Evolutionary conservation across 2,329 filamentous ascomycete species (phyloP).

Genomic region (Coniochaeta pulveracea): DNA sequence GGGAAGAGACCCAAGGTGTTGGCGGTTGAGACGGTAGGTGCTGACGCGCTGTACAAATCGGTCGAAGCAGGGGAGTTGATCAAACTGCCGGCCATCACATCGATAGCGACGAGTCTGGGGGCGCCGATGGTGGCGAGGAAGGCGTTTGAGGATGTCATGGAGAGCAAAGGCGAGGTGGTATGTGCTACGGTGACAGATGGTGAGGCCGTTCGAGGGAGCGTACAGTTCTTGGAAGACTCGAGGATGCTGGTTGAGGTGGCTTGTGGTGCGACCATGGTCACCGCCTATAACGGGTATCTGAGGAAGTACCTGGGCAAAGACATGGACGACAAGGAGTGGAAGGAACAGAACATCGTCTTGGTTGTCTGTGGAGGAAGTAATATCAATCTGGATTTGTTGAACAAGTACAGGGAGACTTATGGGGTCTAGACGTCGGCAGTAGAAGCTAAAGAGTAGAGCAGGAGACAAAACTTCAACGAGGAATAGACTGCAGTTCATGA

Average conservation of each 20-base stretch:
- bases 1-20: conserved; percentile 34
- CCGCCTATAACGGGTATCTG: conserved; percentile 53
- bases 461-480: no score
- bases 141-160: conserved; percentile 46
- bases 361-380: conserved; percentile 74
- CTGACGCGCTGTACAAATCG: conserved; percentile 50
- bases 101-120: conserved; percentile 59
- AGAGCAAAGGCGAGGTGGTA: conserved; percentile 25
- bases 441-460: neutral
- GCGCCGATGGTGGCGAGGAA: conserved; percentile 50
- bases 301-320: conserved; percentile 45
- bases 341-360: conserved; percentile 64
- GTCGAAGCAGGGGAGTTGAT: conserved; percentile 41
- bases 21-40: conserved; percentile 63
- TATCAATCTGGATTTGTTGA: conserved; percentile 50
- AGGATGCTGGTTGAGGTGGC: conserved; percentile 71
- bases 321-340: conserved; percentile 44
- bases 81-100: conserved; percentile 58
- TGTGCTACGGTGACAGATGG: conserved; percentile 59
- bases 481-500: neutral
- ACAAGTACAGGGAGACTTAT: conserved; percentile 42
- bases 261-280: conserved; percentile 70
- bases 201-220: conserved; percentile 69
- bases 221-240: conserved; percentile 72
- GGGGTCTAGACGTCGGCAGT: conserved; percentile 13